These are phyloP conservation scores for Trichoderma parareesei DNA, from an alignment of 495 filamentous ascomycete genomes.

Conservation along the genomic window DNA sequence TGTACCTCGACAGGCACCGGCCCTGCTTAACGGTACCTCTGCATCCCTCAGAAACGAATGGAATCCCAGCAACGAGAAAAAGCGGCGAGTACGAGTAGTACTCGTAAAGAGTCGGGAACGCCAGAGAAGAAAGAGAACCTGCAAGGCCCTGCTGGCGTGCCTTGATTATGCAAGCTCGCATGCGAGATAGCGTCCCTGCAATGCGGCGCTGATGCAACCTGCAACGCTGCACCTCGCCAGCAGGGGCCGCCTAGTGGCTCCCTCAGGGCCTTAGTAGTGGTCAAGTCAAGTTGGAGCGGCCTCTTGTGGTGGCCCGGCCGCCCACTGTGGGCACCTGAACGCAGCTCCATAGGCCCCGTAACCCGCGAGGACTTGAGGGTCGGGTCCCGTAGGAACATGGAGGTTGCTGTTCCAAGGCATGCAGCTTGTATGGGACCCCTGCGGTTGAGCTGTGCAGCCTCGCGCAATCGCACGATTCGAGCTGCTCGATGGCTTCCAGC, in stretches of 20 bases:
- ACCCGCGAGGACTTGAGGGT: not conserved
- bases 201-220: constrained; percentile 9
- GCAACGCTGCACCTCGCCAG: not conserved
- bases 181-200: constrained; percentile 6
- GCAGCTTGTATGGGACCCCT: not conserved
- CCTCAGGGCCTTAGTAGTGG: not conserved
- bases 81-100: not conserved
- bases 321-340: not conserved
- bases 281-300: not conserved
- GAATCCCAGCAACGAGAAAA: not conserved
- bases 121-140: not conserved
- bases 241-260: not conserved
- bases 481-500: constrained; percentile 1
- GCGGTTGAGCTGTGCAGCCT: constrained; percentile 3
- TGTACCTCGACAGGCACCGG: not conserved
- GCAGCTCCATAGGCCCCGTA: not conserved
- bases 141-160: constrained; percentile 3
- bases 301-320: not conserved
- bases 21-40: not conserved
- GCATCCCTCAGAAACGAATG: not conserved
- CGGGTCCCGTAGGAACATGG: too few relatives aligned
- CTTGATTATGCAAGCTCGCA: constrained; percentile 8
- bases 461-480: constrained; percentile 6
- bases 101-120: not conserved
- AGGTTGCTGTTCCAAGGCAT: not conserved